A percentile compares a stretch with the other conserved stretches of the same genome.
Conservation (phyloP, 306 rosid species). For the Rosa multiflora region DNA sequence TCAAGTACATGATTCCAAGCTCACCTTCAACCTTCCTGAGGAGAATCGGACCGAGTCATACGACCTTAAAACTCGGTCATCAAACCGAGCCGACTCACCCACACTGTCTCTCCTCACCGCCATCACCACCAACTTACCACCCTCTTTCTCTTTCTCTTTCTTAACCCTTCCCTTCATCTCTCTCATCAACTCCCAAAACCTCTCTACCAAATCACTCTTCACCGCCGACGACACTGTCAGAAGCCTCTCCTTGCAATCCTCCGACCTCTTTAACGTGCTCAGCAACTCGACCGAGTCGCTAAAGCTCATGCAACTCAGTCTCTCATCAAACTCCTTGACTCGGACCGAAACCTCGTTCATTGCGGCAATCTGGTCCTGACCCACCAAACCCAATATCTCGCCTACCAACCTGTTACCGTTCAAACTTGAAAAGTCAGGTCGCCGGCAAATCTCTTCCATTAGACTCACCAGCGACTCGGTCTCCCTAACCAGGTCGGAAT, state of each 20-base stretch:
- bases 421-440: constrained; percentile 32
- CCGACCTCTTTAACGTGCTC: constrained; percentile 57
- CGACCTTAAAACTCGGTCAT: constrained; percentile 18
- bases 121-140: constrained; percentile 13
- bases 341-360: constrained; percentile 34
- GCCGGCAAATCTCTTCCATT: constrained; percentile 43
- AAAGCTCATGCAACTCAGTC: constrained; percentile 53
- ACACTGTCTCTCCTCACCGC: not conserved
- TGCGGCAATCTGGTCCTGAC: constrained; percentile 41
- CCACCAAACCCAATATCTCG: constrained; percentile 44
- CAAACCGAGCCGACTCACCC: constrained; percentile 60
- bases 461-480: constrained; percentile 48
- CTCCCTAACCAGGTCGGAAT: constrained; percentile 47
- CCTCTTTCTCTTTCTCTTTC: constrained; percentile 34
- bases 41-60: constrained; percentile 39
- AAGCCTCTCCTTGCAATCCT: constrained; percentile 46
- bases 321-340: constrained; percentile 52
- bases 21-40: constrained; percentile 45
- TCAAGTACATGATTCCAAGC: not conserved
- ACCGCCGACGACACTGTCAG: not conserved
- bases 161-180: constrained; percentile 40
- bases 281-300: constrained; percentile 69
- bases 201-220: constrained; percentile 16
- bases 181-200: constrained; percentile 51
- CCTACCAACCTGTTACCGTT: constrained; percentile 44